Evolutionary conservation across 1,139 yeast species (phyloP).

Genomic region (Sugiyamaella neomexicana): DNA sequence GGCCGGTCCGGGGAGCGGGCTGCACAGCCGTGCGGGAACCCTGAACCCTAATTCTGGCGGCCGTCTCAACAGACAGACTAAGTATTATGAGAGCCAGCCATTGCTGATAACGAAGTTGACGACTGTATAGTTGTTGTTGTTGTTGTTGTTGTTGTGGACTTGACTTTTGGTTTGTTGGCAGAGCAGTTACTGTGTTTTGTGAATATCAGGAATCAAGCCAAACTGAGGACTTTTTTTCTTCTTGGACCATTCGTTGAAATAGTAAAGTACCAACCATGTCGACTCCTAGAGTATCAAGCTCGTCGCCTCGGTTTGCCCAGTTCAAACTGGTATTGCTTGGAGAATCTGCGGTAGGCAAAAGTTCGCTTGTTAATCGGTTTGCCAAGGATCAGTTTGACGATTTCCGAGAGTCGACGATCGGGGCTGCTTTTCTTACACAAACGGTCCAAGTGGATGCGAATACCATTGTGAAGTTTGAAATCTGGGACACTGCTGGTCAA

Average conservation of each 20-base stretch:
- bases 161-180: not conserved
- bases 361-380: constrained; percentile 85
- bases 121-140: not conserved
- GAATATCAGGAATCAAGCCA: too few relatives aligned
- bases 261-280: not conserved
- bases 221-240: not conserved
- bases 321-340: constrained; percentile 87
- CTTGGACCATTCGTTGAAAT: not conserved
- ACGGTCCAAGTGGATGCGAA: constrained; percentile 65
- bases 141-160: not conserved
- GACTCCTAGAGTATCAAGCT: constrained; percentile 41
- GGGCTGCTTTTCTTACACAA: constrained; percentile 96
- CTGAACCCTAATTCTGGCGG: constrained; percentile 2
- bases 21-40: constrained; percentile 1
- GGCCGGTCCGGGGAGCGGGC: not conserved
- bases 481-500: constrained; percentile 88
- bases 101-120: constrained; percentile 4
- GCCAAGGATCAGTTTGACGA: constrained; percentile 95
- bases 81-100: constrained; percentile 8
- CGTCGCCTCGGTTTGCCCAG: constrained; percentile 52
- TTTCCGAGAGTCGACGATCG: constrained; percentile 91
- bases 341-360: constrained; percentile 95
- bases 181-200: too few relatives aligned
- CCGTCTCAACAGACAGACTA: constrained; percentile 10
- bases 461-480: constrained; percentile 50